Conservation (phyloP, 2,329 filamentous ascomycete genomes). For the Arthrobotrys sinensis region DNA sequence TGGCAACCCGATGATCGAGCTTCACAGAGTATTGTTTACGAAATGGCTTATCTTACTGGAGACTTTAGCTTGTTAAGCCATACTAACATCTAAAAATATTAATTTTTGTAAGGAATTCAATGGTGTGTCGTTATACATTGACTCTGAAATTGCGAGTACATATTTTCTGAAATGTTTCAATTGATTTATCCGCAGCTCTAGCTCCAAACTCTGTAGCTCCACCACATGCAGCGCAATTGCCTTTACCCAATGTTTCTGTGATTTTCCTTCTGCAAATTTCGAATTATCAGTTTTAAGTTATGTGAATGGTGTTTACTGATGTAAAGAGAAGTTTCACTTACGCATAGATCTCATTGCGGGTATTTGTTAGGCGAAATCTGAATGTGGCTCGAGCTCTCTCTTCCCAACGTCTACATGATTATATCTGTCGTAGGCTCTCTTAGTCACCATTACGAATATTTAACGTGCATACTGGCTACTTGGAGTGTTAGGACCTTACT, state of each 20-base stretch:
- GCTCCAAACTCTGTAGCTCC: background rate
- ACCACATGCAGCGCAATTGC: background rate
- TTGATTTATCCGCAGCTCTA: background rate
- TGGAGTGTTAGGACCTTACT: background rate
- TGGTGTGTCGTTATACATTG: background rate
- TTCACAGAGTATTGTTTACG: slow-evolving; percentile 17
- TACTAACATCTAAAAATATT: slow-evolving; percentile 4
- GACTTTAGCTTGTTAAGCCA: slow-evolving; percentile 20
- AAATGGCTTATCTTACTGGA: slow-evolving; percentile 20
- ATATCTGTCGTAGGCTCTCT: background rate
- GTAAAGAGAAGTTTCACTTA: slow-evolving; percentile 10
- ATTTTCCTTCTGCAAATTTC: background rate
- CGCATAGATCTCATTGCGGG: background rate
- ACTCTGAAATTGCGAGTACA: background rate
- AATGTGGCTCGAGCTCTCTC: slow-evolving; percentile 7
- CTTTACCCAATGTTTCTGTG: background rate
- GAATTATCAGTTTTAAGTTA: background rate
- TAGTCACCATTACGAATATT: background rate
- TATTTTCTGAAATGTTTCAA: background rate
- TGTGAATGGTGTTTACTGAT: background rate
- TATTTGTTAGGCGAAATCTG: background rate
- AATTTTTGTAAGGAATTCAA: background rate
- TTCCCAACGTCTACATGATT: slow-evolving; percentile 9
- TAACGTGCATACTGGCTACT: background rate
- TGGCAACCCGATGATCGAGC: background rate